Evolutionary conservation across 2,329 filamentous ascomycete genomes (phyloP).

Genomic region (Diaporthe eres): DNA sequence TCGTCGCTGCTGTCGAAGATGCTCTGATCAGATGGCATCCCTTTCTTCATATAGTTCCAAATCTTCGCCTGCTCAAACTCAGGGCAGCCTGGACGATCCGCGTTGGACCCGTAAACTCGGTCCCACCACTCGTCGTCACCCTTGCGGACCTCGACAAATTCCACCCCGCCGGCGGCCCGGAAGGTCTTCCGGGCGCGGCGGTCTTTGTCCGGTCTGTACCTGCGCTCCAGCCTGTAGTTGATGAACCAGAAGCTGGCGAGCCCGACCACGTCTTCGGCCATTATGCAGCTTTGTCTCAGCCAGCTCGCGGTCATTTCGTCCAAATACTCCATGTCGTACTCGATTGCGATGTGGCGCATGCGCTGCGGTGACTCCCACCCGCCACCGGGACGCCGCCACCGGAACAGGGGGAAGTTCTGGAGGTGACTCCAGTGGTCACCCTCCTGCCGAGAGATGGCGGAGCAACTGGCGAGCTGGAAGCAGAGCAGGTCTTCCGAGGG

Average conservation of each 20-base stretch:
- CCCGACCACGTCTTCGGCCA: too few species aligned
- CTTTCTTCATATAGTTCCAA: too few species aligned
- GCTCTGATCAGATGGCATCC: too few species aligned
- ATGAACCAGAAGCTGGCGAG: neutral
- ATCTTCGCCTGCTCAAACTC: too few species aligned
- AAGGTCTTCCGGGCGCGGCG: neutral
- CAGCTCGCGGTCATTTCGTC: too few species aligned
- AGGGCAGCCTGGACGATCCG: neutral
- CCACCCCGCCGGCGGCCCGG: neutral
- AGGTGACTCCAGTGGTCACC: neutral
- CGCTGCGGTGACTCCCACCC: neutral
- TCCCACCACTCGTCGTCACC: neutral
- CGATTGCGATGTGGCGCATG: neutral
- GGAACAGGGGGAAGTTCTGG: neutral
- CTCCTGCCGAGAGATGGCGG: rapidly evolving
- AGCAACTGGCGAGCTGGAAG: neutral
- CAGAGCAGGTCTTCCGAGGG: neutral
- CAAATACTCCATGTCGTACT: neutral
- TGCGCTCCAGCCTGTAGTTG: neutral
- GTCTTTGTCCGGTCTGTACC: neutral
- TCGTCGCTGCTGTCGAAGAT: too few species aligned
- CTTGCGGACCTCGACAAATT: neutral
- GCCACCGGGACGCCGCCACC: neutral
- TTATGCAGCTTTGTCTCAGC: neutral
- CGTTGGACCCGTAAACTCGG: too few species aligned